A percentile compares a stretch with the other conserved stretches of the same genome.
These are phyloP conservation scores for Vitis cinerea DNA, from an alignment of 164 flowering plant genomes.

Conservation along the genomic window DNA sequence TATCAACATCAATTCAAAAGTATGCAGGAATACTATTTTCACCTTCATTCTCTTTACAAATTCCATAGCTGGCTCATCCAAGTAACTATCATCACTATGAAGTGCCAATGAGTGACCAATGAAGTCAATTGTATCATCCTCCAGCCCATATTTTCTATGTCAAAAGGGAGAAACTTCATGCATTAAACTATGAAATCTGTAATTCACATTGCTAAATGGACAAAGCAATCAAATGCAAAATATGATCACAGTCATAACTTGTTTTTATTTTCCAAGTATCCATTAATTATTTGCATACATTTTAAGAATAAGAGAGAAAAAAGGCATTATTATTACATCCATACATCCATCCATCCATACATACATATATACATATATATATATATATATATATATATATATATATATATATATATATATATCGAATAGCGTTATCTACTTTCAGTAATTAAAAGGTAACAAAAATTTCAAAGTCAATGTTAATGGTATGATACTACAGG, in stretches of 20 bases:
- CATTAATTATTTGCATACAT: neutral
- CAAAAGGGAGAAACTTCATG: constrained; percentile 1
- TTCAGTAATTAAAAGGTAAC: no score
- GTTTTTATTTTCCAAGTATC: neutral
- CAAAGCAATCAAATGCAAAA: neutral
- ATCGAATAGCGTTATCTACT: no score
- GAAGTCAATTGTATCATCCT: constrained; percentile 88
- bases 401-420: no score
- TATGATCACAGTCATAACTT: neutral
- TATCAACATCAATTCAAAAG: no score
- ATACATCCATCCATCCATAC: neutral
- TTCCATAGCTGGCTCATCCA: constrained; percentile 80
- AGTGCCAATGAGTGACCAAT: constrained; percentile 98
- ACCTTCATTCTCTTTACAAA: constrained; percentile 92
- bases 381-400: no score
- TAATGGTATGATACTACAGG: no score
- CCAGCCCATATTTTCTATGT: constrained; percentile 85
- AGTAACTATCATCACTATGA: constrained; percentile 65
- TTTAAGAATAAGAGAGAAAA: neutral
- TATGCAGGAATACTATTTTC: neutral
- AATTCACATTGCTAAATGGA: neutral
- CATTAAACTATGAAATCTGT: neutral
- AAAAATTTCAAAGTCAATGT: no score
- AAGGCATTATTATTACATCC: neutral
- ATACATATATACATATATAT: no score